phyloP scores from a whole-genome alignment of 75 land plant genomes.

The Picea sitchensis region DNA sequence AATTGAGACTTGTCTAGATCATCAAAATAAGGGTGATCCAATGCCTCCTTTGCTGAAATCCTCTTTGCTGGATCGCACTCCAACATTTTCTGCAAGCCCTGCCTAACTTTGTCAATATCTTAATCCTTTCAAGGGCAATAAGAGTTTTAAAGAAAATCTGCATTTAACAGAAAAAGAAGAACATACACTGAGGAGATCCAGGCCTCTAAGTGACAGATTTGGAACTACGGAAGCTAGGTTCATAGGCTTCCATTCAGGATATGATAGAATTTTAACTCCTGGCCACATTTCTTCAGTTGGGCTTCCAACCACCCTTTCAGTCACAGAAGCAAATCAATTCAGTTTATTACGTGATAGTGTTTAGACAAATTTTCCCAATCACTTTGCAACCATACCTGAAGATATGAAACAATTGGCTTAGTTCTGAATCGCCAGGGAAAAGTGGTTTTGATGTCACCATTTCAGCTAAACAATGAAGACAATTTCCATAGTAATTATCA shows the following conservation, averaged over 20 bases:
- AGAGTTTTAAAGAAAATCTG: not conserved
- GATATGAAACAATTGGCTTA: constrained; percentile 72
- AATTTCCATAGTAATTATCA: too few species aligned
- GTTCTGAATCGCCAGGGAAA: constrained; percentile 80
- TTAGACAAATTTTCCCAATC: too few species aligned
- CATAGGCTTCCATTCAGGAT: constrained; percentile 84
- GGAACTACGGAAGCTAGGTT: constrained; percentile 65
- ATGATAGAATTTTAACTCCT: constrained; percentile 71
- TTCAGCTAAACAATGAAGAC: constrained; percentile 39
- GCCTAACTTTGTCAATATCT: not conserved
- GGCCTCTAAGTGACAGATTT: constrained; percentile 44
- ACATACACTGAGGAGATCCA: constrained; percentile 53
- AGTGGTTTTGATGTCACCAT: constrained; percentile 64
- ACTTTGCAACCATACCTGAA: constrained; percentile 38
- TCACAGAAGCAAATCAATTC: too few species aligned
- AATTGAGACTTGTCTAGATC: constrained; percentile 66
- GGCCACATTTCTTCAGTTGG: constrained; percentile 91
- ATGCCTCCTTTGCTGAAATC: constrained; percentile 67
- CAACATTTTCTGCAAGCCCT: constrained; percentile 50
- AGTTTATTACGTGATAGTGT: too few species aligned
- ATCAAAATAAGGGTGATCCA: constrained; percentile 70
- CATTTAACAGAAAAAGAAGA: not conserved
- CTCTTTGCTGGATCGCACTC: constrained; percentile 54
- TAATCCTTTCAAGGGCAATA: not conserved
- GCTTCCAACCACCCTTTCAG: constrained; percentile 71